Evolutionary conservation across 1,284 basidiomycete genomes (phyloP).

Genomic region (Cryptococcus sp.): DNA sequence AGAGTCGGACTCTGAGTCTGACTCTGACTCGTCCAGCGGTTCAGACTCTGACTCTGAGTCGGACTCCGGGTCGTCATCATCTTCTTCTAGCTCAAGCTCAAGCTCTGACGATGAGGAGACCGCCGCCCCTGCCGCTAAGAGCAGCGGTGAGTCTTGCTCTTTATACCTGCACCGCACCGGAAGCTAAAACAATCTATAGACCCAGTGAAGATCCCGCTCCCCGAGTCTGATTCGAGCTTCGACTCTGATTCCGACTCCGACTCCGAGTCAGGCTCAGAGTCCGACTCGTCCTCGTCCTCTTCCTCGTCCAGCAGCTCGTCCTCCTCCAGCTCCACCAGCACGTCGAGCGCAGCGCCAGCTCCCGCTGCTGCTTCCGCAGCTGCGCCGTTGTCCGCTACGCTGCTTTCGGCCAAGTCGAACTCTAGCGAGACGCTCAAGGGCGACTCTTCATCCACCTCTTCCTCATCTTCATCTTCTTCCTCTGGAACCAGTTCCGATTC

Average conservation of each 20-base stretch:
- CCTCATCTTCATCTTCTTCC: slow-evolving; percentile 21
- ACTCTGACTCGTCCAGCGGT: slow-evolving; percentile 6
- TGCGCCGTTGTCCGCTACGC: background rate
- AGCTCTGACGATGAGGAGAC: slow-evolving; percentile 11
- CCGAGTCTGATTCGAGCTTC: slow-evolving; percentile 11
- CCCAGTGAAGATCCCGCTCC: slow-evolving; percentile 10
- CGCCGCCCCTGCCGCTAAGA: slow-evolving; percentile 3
- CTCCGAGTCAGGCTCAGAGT: slow-evolving; percentile 24
- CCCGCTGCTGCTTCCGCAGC: slow-evolving; percentile 9
- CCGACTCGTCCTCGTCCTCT: slow-evolving; percentile 16
- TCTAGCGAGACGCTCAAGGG: slow-evolving; percentile 14
- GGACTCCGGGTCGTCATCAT: slow-evolving; percentile 12
- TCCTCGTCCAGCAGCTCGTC: slow-evolving; percentile 22
- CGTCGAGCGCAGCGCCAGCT: slow-evolving; percentile 15
- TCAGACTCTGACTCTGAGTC: slow-evolving; percentile 17
- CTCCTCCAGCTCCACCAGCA: slow-evolving; percentile 19
- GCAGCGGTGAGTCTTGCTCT: slow-evolving; percentile 1
- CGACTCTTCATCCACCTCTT: slow-evolving; percentile 14
- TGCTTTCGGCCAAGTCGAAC: slow-evolving; percentile 9
- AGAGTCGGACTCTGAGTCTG: slow-evolving; percentile 8
- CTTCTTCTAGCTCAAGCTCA: slow-evolving; percentile 7
- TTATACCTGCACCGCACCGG: too few relatives aligned
- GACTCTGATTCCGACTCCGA: slow-evolving; percentile 22
- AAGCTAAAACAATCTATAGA: slow-evolving; percentile 5
- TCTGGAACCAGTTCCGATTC: slow-evolving; percentile 16